Base-by-base conservation (phyloP, 1,284 basidiomycete species). In the Melampsora americana region DNA sequence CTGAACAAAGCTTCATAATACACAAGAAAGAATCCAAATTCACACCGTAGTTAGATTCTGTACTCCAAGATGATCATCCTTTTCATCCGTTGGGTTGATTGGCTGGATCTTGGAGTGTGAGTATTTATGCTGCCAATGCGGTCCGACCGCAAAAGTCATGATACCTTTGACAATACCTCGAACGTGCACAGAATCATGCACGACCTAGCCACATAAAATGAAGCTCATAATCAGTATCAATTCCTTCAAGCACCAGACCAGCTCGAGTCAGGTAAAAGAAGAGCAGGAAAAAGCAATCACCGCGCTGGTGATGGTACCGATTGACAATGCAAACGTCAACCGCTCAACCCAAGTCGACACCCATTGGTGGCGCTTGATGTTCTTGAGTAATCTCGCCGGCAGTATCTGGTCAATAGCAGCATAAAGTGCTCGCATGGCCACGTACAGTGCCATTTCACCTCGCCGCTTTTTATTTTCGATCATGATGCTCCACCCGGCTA, bases 381-480 rank as follows among this genome's bases (percentile, higher is more conserved):
- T 35, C 3, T 44, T 46, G 4, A 79, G 42, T 32, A 79, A 69
- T 32, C 62, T 64, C 9, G 32, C 30, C 1, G 79, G 79, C 5
- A 78, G 60, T n/a, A 79, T 48, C 14, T 79, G 68, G 53, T 79
- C 79, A 46, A 79, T 66, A 11, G 78, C 35, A 30, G 79, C 78
- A 48, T 79, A 80, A 44, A 84, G 69, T 18, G 83, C 83, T 23
- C 83, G 66, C n/a, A 83, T 82, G 1, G 83, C 83, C 5, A 82
- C 81, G 75, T 83, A 84, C 26, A 84, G 77, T 20, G 83, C 83
- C 83, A 84, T 84, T 76, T 84, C 83, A 0, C 81, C 80, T 12
- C 83, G 72, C 48, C 83, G 80, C 11, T 81, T 79, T 77, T 82
- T 83, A 78, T 83, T 83, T 73, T 84, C 83, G 53, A 84, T 80